A percentile compares a stretch with the other conserved stretches of the same genome.
Conservation (phyloP, 129 eudicot genomes). For the Deinandra increscens region DNA sequence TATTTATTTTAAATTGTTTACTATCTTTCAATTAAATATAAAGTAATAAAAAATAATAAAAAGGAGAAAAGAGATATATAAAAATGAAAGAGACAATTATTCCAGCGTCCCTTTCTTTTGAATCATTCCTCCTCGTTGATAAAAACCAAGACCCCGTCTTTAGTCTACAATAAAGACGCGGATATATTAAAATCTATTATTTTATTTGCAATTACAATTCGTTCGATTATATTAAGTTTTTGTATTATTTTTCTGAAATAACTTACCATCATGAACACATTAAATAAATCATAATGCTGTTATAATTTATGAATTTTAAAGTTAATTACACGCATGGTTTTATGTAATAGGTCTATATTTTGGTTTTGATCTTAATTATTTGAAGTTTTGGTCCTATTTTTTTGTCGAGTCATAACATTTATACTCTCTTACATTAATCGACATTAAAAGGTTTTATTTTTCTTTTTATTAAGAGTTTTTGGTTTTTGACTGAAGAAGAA, state of each 20-base stretch:
- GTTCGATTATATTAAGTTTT: too few species aligned
- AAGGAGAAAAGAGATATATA: neutral
- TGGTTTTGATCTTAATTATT: too few species aligned
- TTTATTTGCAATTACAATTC: too few species aligned
- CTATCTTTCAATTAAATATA: neutral
- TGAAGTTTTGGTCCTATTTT: neutral
- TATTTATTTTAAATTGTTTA: neutral
- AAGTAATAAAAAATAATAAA: too few species aligned
- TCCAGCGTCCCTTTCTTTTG: conserved; percentile 15
- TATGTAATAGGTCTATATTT: too few species aligned
- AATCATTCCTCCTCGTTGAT: conserved; percentile 2
- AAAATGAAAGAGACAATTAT: conserved; percentile 1
- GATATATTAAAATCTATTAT: neutral
- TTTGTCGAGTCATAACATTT: neutral
- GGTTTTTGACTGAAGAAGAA: too few species aligned
- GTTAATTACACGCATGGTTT: too few species aligned
- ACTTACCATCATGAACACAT: neutral
- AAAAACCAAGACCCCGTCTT: neutral
- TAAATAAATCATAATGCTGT: too few species aligned
- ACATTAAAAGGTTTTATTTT: too few species aligned
- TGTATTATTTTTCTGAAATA: neutral
- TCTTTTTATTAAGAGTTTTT: too few species aligned
- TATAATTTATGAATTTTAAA: neutral
- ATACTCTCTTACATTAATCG: too few species aligned
- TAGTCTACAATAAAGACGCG: too few species aligned